Evolutionary conservation across 2,329 filamentous ascomycete species (phyloP).

Genomic region (Trichoderma hamatum): DNA sequence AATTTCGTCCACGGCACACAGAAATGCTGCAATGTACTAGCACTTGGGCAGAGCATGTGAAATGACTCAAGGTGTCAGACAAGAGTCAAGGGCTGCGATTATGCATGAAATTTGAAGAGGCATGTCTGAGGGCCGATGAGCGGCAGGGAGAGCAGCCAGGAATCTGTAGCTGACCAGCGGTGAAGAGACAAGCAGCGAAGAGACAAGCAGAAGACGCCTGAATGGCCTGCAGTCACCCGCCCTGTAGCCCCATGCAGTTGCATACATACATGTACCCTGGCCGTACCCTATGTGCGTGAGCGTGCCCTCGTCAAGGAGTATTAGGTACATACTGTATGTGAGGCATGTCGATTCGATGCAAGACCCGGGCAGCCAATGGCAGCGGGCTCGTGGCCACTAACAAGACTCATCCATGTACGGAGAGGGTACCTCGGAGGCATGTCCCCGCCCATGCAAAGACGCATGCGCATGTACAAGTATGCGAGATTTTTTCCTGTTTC

Average conservation of each 20-base stretch:
- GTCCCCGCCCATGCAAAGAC: not conserved
- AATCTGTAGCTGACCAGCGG: slow-evolving; percentile 15
- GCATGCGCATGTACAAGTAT: slow-evolving; percentile 13
- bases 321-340: no score
- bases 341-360: not conserved
- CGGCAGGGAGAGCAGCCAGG: not conserved
- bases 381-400: not conserved
- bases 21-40: not conserved
- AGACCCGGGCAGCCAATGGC: not conserved
- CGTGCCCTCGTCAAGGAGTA: not conserved
- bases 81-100: not conserved
- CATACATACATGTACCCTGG: slow-evolving; percentile 5
- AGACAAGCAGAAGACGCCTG: not conserved
- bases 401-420: not conserved
- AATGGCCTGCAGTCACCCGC: not conserved
- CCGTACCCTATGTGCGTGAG: not conserved
- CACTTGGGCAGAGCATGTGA: not conserved
- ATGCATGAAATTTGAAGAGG: not conserved
- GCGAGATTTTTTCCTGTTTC: slow-evolving; percentile 12
- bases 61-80: slow-evolving; percentile 13
- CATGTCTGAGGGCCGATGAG: not conserved
- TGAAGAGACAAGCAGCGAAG: not conserved
- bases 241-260: not conserved
- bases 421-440: not conserved
- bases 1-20: not conserved